Base-by-base conservation (phyloP, 768 basidiomycete species). In the Podaxis carcinomalis region DNA sequence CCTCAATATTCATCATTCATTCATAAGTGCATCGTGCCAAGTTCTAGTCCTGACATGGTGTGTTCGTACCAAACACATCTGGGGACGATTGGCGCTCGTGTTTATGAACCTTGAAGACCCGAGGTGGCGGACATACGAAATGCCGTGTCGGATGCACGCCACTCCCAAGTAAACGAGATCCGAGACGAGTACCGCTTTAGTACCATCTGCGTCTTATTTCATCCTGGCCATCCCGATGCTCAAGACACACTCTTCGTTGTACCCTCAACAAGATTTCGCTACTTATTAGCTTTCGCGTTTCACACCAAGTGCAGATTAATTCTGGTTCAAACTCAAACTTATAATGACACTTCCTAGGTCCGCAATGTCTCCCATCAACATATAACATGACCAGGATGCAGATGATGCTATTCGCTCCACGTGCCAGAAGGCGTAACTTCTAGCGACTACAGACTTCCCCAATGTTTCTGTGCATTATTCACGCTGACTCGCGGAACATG, bases 101-200 rank as follows among this genome's bases (percentile, higher is more conserved):
- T 11, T 49, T 14, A 49, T 42, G 40, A 42, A 42, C 32, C 32
- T 32, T 32, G 9, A 32, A 32, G 14, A 44, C 49, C 56, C 27
- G 49, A 35, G 49, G 49, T 40, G 32, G 50, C 47, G 42, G 61
- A 61, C 47, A 36, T 47, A 6, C 2, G 19, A 32, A 44, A 44
- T 44, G 42, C 42, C 42, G 42, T 44, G 7, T 44, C n/a, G 42
- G 42, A 19, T 21, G 5, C 42, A 19, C 42, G 42, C 42, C 16
- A 5, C 21, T 44, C 14, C 32, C 32, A 32, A 32, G 6, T 44
- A 21, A 14, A 44, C 42, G 49, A 40, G 59, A 42, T 51, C 47
- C 50, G 60, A 55, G 25, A 44, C 57, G 40, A 16, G 40, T 42
- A 56, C 37, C 54, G 54, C 40, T 44, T 54, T 23, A 16, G 54